Percentiles rank a stretch among this genome's conserved stretches.
phyloP scores from a whole-genome alignment of 805 yeast species.

The Yarrowia alimentaria region DNA sequence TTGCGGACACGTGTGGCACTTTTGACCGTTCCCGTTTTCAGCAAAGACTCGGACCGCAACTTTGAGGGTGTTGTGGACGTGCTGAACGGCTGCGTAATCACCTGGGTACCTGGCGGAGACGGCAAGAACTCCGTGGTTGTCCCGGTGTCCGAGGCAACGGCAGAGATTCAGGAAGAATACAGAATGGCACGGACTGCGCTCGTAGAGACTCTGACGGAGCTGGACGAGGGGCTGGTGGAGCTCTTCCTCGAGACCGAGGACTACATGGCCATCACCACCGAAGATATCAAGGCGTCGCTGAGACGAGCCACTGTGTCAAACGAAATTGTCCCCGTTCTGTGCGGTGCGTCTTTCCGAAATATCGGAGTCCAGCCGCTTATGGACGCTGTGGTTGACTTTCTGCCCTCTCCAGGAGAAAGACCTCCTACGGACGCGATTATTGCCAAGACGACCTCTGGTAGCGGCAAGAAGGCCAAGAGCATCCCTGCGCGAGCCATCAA shows the following conservation, averaged over 20 bases:
- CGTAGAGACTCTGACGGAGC: slow-evolving; percentile 79
- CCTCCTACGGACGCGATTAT: slow-evolving; percentile 50
- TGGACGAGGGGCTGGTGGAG: slow-evolving; percentile 75
- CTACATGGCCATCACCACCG: slow-evolving; percentile 59
- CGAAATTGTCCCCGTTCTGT: slow-evolving; percentile 71
- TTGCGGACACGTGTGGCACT: slow-evolving; percentile 71
- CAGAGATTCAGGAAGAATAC: slow-evolving; percentile 49
- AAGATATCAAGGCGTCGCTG: slow-evolving; percentile 57
- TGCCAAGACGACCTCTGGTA: slow-evolving; percentile 30
- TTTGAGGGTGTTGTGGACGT: slow-evolving; percentile 79
- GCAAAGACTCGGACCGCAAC: slow-evolving; percentile 39
- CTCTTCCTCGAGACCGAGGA: slow-evolving; percentile 70
- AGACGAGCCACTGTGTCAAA: slow-evolving; percentile 59
- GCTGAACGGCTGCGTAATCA: slow-evolving; percentile 56
- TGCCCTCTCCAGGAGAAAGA: slow-evolving; percentile 79
- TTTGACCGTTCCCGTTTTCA: slow-evolving; percentile 74
- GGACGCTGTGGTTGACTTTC: slow-evolving; percentile 72
- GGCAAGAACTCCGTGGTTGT: slow-evolving; percentile 54
- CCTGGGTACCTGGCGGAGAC: slow-evolving; percentile 43
- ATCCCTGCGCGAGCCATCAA: neutral
- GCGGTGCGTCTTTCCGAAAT: slow-evolving; percentile 90
- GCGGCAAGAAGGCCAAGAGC: slow-evolving; percentile 7
- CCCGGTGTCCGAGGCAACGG: slow-evolving; percentile 41
- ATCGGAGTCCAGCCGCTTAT: slow-evolving; percentile 93
- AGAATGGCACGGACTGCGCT: slow-evolving; percentile 64